A percentile compares a stretch with the other conserved stretches of the same genome.
These are phyloP conservation scores for Micractinium sp. DNA, from an alignment of 139 green algal genomes.

Conservation along the genomic window DNA sequence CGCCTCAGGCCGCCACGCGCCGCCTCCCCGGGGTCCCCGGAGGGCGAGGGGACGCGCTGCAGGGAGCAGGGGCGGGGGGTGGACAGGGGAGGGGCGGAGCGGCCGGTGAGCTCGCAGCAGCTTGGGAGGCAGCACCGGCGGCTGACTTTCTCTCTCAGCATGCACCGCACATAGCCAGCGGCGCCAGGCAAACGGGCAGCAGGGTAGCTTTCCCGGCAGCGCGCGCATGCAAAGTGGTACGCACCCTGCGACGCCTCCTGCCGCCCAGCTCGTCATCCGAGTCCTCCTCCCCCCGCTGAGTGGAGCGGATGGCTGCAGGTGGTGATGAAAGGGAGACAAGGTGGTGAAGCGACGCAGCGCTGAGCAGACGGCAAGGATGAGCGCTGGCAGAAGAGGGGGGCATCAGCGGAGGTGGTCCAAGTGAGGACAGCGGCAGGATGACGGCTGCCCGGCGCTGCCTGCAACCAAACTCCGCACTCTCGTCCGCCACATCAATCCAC, in stretches of 20 bases:
- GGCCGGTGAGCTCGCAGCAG: background rate
- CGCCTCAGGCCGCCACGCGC: constrained; percentile 4
- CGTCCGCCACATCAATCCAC: too few species aligned
- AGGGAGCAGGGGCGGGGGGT: background rate
- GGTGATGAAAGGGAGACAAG: background rate
- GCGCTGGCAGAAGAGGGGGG: background rate
- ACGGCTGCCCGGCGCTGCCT: too few species aligned
- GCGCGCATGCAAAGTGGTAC: background rate
- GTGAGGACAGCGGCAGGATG: background rate
- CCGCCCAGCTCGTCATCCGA: constrained; percentile 5
- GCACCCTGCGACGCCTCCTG: background rate
- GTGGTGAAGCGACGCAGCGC: too few species aligned
- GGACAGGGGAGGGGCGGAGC: background rate
- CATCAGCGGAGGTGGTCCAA: too few species aligned
- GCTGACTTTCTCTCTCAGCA: background rate
- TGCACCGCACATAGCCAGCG: too few species aligned
- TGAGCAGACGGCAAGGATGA: background rate
- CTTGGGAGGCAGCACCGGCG: background rate
- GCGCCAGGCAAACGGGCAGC: too few species aligned
- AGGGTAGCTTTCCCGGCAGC: too few species aligned
- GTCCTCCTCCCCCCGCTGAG: background rate
- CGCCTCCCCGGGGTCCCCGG: background rate
- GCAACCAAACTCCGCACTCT: too few species aligned
- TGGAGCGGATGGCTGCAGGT: background rate
- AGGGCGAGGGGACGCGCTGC: constrained; percentile 6